phyloP scores from a whole-genome alignment of 176 grass and related monocot genomes.

The Eragrostis nindensis region DNA sequence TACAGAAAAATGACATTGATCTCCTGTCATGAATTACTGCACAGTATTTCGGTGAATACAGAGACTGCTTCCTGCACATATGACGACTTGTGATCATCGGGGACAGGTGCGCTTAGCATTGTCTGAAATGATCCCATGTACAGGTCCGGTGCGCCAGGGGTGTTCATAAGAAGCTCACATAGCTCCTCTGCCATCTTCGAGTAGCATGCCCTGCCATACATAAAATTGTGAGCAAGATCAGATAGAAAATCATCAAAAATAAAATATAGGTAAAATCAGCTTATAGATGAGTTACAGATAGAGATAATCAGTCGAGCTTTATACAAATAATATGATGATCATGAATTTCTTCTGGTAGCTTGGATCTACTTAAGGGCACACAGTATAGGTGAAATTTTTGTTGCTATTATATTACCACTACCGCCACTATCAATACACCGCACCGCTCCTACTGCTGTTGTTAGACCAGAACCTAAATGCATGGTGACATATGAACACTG shows the following conservation, averaged over 20 bases:
- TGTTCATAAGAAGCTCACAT: constrained; percentile 55
- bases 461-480: not conserved
- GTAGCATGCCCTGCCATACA: constrained; percentile 67
- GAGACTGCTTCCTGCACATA: constrained; percentile 71
- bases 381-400: not conserved
- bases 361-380: constrained; percentile 13
- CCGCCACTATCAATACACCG: too few relatives aligned
- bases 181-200: constrained; percentile 89
- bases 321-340: not conserved
- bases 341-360: not conserved
- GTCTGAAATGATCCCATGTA: constrained; percentile 77
- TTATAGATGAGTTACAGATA: not conserved
- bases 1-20: constrained; percentile 2
- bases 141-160: constrained; percentile 39
- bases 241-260: not conserved
- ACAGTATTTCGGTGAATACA: constrained; percentile 72
- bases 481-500: not conserved
- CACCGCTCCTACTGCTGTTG: too few relatives aligned
- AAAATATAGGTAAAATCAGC: not conserved
- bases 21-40: constrained; percentile 40
- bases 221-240: constrained; percentile 15
- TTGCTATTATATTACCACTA: too few relatives aligned
- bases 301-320: not conserved
- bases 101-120: constrained; percentile 65
- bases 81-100: constrained; percentile 46